Evolutionary conservation across 192 early-diverging fungal species (phyloP), one percentile per base, ranked within the genome.

Genomic region (Spinellus fusiger): DNA sequence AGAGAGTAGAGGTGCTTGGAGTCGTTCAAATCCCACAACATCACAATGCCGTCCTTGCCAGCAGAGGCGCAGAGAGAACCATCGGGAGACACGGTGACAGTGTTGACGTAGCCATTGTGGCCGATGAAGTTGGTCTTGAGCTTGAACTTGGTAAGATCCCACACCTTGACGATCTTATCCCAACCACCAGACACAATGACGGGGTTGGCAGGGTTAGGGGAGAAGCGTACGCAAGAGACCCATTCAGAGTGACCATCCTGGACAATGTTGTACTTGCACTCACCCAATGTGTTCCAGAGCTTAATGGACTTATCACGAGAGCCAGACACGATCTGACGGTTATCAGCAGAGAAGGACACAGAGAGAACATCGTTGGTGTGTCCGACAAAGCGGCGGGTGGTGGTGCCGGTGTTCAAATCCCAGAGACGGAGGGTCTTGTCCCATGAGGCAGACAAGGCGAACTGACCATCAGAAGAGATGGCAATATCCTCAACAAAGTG

Each of bases 141-240:
- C 89, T 98, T 98, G 89, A 89, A 90, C 89, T 96, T 95, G 84
- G 84, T 88, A 56, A 96, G 83, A 73, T 99, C 95, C 96, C 96
- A 99, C 68, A 98, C 94, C 96, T 99, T 99, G 81, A 99, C 95
- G 69, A 95, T 80, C 88, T 97, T 98, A 85, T 99, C 96, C 96
- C 96, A 99, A 71, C 95, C 93, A 76, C 89, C 84, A 54, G 94
- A 96, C 46, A 99, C 93, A 70, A 99, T 92, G 80, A 99, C 87
- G 64, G 95, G 93, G 88, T 94, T 98, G 61, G 82, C 84, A 61
- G 93, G 91, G 92, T 99, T 99, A 76, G 96, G 96, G 61, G 93
- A 96, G 92, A 99, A 97, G 74, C 92, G 89, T 71, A 99, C 96
- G 84, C 93, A 95, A 56, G 94, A 96, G 70, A 98, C 90, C 96